Base-by-base conservation (phyloP, 306 rosid genomes). In the Gillenia trifoliata region DNA sequence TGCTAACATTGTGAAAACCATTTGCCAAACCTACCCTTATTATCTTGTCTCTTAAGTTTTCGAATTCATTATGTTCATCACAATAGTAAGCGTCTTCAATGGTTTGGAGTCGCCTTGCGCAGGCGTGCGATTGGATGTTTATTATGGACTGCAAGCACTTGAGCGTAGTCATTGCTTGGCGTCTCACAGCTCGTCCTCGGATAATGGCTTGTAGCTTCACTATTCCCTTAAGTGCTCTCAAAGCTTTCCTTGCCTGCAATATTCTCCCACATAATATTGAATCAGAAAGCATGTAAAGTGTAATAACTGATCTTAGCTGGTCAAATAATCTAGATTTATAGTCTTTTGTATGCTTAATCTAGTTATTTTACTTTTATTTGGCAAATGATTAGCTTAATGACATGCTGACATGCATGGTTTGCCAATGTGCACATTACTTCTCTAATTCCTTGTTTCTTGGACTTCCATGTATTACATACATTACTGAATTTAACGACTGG, bases 171-270 rank as follows among this genome's bases (percentile, higher is more conserved):
- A 90, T 81, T 25, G 97, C 93, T 87, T 94, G 97, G 67, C 97
- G 94, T 66, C 98, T 84, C 60, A 94, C 98, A 45, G 96, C 94
- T 81, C 90, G 76, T 66, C 98, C 98, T 6, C 98, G 84, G 22
- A 94, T 91, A 50, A 94, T 84, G 19, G 98, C 98, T 86, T 94
- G 98, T 63, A 94, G 98, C 77, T 80, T 94, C 81, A 94, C 98
- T 73, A 94, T 91, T 76, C 98, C 98, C 86, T 87, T 91, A 75
- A 94, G 79, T 80, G 98, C 98, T 68, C 88, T 65, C 85, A 90
- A 79, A 54, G 98, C 98, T 78, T 90, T 90, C 82, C 80, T 94
- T 74, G 98, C 97, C 98, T 94, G 83, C 50, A 78, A 81, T 52
- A 25, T 38, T 64, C n/a, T n/a, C n/a, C n/a, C 67, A n/a, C 52